Evolutionary conservation across 140 eudicot species (phyloP), one percentile per base, ranked within the genome.

Genomic region (Cichorium intybus): DNA sequence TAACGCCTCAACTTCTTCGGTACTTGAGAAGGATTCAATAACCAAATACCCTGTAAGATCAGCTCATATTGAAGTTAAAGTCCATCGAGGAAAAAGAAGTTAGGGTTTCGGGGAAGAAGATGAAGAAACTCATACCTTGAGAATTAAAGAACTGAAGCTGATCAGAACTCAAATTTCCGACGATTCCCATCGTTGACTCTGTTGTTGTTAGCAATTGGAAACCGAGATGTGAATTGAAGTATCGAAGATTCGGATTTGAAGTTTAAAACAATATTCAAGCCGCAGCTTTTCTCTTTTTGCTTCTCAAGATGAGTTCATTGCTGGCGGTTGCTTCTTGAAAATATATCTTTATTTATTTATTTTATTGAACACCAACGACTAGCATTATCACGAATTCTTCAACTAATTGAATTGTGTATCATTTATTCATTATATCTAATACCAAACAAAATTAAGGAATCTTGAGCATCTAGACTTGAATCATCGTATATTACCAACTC

Each of bases 131-230:
- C 0, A 26, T 85, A 71, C 97, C 97, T 31, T 85, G 79, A 70
- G 96, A 74, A 58, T 84, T 62, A 86, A 87, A 91, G 61, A 79
- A 81, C 4, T 81, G 69, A 28, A 87, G 87, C 62, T 87, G 92
- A 1, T 81, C 87, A 0, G 85, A 59, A 49, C 18, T 78, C 31
- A 91, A 77, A 60, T 60, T 81, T 52, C 85, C 88, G 50, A 27
- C 55, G 34, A 82, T 66, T 39, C 78, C 89, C 97, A 91, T 84
- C 3, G 67, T 54, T 59, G 33, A 71, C 41, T 33, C 14, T 20
- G 2, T 45, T 28, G 21, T 18, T 56, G 57, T 20, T 69, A 47
- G 20, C 21, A 41, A 50, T 51, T 15, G 4, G 29, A 8, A 33
- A 50, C 31, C 0, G 76, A 31, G 24, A 56, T 24, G 29, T 60